Conservation (phyloP, 495 filamentous ascomycete species). For the Neurospora discreta region DNA sequence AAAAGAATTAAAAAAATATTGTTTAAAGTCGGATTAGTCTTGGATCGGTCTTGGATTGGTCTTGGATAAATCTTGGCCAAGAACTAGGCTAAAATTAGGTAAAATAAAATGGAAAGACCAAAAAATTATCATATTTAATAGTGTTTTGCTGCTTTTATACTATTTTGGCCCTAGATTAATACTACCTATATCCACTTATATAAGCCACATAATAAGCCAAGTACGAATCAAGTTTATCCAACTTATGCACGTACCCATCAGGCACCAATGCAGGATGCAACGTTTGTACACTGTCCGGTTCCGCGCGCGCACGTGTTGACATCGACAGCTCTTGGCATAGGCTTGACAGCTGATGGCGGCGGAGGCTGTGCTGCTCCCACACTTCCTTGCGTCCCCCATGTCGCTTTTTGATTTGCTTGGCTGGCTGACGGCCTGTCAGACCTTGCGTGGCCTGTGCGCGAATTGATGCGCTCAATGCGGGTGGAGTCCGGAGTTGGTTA, state of each 20-base stretch:
- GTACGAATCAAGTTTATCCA: too few species aligned
- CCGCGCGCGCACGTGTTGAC: neutral
- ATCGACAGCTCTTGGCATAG: neutral
- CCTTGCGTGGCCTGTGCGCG: neutral
- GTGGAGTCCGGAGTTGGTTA: neutral
- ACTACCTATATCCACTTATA: fast-evolving
- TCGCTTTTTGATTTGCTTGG: neutral
- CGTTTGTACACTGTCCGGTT: too few species aligned
- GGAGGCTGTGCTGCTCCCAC: neutral
- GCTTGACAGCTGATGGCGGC: neutral
- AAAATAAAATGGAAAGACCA: too few species aligned
- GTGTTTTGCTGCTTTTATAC: too few species aligned
- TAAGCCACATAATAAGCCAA: neutral
- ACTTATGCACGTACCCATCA: neutral
- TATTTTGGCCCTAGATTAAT: neutral
- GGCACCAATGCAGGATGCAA: neutral
- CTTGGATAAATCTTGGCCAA: too few species aligned
- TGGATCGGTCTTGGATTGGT: too few species aligned
- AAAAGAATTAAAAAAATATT: too few species aligned
- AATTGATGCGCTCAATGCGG: neutral
- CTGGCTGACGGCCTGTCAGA: neutral
- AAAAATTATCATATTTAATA: too few species aligned
- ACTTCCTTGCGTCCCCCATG: neutral
- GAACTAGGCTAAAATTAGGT: too few species aligned
- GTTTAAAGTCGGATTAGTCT: too few species aligned